Base-by-base conservation (phyloP, 805 yeast species). In the Kazachstania africana region DNA sequence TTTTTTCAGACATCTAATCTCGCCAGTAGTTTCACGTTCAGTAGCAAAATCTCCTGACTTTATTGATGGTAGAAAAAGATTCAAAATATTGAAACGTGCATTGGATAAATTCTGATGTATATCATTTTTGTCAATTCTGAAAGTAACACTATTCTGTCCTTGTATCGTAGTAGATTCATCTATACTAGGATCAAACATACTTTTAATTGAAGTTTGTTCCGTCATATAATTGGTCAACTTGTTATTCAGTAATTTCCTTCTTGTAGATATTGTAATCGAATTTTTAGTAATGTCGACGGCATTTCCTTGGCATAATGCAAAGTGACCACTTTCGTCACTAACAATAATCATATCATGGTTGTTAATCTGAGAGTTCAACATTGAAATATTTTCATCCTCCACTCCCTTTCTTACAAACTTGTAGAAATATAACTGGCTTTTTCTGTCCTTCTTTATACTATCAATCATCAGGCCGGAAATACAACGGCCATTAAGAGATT, bases 261-360 rank as follows among this genome's bases (percentile, higher is more conserved):
- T 62, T 1, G 78, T 68, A 0, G 70, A 54, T 3, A 85, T 53
- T 1, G 60, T 57, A 2, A 84, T 48, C 6, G 51, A 42, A 6
- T 60, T 59, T 0, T 62, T 55, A 5, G 65, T 57, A 0, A 79
- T 56, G 3, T 49, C 42, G 5, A 59, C 55, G 4, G 85, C 63
- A 27, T 50, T 54, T 0, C 94, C 95, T 30, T 63, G 64, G 1
- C 84, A 73, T 16, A 87, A 45, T 0, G 82, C 79, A 51, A 77
- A 77, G 49, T 79, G 83, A 1, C 94, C 94, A 0, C 51, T 37
- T 43, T 82, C 93, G 50, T 81, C 94, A 47, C 95, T 84, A 1
- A 85, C 59, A 12, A 79, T 63, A 1, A 87, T 68, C 24, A 72
- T 61, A 47, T 87, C 95, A 39, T 68, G 64, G 24, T 63, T 59